phyloP scores from a whole-genome alignment of 2,329 filamentous ascomycete species.

The Domatiomyces globalis region DNA sequence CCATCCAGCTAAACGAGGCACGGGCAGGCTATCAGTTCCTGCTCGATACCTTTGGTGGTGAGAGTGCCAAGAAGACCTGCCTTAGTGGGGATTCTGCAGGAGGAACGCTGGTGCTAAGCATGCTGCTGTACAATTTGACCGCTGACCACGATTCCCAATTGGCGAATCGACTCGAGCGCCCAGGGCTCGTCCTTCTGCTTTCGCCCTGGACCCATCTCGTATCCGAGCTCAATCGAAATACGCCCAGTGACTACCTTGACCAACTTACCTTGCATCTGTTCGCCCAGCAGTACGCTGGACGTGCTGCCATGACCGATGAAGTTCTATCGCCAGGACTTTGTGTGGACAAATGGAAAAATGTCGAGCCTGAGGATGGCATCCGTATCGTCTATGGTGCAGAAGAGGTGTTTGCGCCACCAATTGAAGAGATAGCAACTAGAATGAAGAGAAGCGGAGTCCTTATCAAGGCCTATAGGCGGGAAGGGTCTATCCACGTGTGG shows the following conservation, averaged over 20 bases:
- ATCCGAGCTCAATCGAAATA: conserved; percentile 53
- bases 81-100: conserved; percentile 71
- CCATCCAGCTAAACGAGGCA: conserved; percentile 57
- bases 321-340: conserved; percentile 53
- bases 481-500: conserved; percentile 66
- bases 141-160: conserved; percentile 22
- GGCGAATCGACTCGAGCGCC: conserved; percentile 22
- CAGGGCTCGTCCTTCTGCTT: conserved; percentile 55
- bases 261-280: conserved; percentile 52
- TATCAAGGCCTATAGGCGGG: conserved; percentile 46
- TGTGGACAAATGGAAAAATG: conserved; percentile 49
- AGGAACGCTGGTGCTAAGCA: conserved; percentile 56
- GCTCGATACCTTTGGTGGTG: conserved; percentile 12
- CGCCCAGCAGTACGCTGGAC: conserved; percentile 53
- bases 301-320: conserved; percentile 39
- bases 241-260: conserved; percentile 61
- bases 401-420: conserved; percentile 63
- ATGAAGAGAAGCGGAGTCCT: conserved; percentile 40
- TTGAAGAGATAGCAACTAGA: conserved; percentile 44
- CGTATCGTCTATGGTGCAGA: conserved; percentile 59
- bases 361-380: conserved; percentile 53
- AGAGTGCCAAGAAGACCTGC: conserved; percentile 40
- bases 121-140: conserved; percentile 50
- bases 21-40: conserved; percentile 47
- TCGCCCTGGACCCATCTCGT: conserved; percentile 69